Conservation (phyloP, 2,329 filamentous ascomycete genomes). For the Xylariaceae sp. region DNA sequence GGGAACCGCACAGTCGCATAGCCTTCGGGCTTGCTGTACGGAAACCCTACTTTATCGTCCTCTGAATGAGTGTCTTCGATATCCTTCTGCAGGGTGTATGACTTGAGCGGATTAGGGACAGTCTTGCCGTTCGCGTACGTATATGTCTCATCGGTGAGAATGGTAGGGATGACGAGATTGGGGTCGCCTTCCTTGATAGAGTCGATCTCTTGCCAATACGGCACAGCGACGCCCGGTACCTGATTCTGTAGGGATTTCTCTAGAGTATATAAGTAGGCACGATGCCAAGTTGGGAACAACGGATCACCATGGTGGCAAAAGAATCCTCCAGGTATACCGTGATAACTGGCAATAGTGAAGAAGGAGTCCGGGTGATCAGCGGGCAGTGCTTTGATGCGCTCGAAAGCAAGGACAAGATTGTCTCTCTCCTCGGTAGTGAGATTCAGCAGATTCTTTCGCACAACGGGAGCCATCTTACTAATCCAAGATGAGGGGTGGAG, state of each 20-base stretch:
- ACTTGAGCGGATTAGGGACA: slow-evolving; percentile 13
- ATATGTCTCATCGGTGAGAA: slow-evolving; percentile 5
- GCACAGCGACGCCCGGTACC: slow-evolving; percentile 2
- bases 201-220: slow-evolving; percentile 9
- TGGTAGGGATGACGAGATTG: neutral
- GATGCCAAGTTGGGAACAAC: slow-evolving; percentile 20
- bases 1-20: slow-evolving; percentile 13
- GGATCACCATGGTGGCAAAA: slow-evolving; percentile 19
- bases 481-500: too few species aligned
- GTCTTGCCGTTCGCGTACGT: neutral
- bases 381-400: neutral
- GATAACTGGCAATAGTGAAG: slow-evolving; percentile 16
- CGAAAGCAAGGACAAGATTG: slow-evolving; percentile 15
- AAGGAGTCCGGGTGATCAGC: slow-evolving; percentile 6
- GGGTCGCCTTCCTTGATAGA: neutral
- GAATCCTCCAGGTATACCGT: slow-evolving; percentile 8
- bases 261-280: slow-evolving; percentile 7
- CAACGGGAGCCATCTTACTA: too few species aligned
- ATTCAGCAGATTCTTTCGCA: slow-evolving; percentile 11
- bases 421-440: slow-evolving; percentile 6
- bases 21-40: slow-evolving; percentile 15
- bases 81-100: slow-evolving; percentile 8
- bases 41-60: neutral
- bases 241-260: slow-evolving; percentile 15
- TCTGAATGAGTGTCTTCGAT: too few species aligned